phyloP scores from a whole-genome alignment of 2,329 filamentous ascomycete genomes.

The Colletotrichum godetiae region DNA sequence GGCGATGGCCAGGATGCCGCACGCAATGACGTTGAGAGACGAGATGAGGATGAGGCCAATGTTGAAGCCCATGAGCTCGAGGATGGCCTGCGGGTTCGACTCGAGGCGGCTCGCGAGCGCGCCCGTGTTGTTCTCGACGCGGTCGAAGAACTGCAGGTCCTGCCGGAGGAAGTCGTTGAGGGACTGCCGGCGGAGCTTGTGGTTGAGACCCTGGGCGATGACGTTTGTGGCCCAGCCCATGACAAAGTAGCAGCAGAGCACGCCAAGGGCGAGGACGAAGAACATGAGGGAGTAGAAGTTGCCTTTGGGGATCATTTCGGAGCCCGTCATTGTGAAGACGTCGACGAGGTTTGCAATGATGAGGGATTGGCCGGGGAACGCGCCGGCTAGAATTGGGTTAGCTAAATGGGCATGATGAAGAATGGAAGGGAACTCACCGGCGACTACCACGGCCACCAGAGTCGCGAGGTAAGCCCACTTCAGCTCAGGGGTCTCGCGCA shows the following conservation, averaged over 20 bases:
- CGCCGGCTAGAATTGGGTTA: conserved; percentile 41
- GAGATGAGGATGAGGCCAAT: conserved; percentile 52
- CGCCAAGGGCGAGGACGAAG: conserved; percentile 58
- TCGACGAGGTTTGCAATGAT: conserved; percentile 54
- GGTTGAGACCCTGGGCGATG: conserved; percentile 42
- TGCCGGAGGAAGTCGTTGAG: conserved; percentile 51
- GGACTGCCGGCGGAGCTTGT: conserved; percentile 42
- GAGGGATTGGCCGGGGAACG: conserved; percentile 56
- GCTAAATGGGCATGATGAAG: neutral
- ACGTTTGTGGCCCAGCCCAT: conserved; percentile 50
- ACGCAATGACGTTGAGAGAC: conserved; percentile 49
- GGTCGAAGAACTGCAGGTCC: conserved; percentile 56
- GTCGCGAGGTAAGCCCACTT: conserved; percentile 49
- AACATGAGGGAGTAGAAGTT: conserved; percentile 69
- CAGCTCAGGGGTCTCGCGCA: conserved; percentile 51
- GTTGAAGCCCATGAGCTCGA: conserved; percentile 57
- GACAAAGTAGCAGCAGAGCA: conserved; percentile 56
- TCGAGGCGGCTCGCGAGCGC: conserved; percentile 49
- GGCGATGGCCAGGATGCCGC: conserved; percentile 54
- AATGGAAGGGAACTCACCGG: conserved; percentile 33
- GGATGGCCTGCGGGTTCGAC: conserved; percentile 50
- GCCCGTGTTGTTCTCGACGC: conserved; percentile 52
- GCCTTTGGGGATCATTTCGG: conserved; percentile 49
- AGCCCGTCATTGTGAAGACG: conserved; percentile 50
- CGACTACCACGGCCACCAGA: conserved; percentile 43